Base-by-base conservation (phyloP, 345 rosid genomes). In the Dovyalis caffra region DNA sequence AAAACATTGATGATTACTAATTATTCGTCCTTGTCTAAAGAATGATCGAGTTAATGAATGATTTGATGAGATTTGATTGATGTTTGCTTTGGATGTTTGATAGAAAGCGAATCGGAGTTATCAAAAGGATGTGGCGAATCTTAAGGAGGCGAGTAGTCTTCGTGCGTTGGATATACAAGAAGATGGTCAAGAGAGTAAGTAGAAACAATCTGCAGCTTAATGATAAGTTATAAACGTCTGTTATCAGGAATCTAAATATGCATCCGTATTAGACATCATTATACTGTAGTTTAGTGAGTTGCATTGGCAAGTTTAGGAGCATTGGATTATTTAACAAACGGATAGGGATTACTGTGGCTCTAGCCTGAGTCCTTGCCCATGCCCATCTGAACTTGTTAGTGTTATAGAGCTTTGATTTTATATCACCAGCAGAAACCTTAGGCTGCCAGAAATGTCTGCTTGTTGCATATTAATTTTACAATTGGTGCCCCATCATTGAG, bases 21-120 rank as follows among this genome's bases (percentile, higher is more conserved):
- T 33, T 49, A n/a, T 51, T 70, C 29, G 51, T 32, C 66, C 57
- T 49, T 5, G 14, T 68, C 2, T 43, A 28, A 8, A n/a, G n/a
- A n/a, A n/a, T n/a, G n/a, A n/a, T n/a, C n/a, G n/a, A n/a, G n/a
- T 9, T 60, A 11, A n/a, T 26, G 64, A n/a, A n/a, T 60, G 29
- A 43, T 43, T 60, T 25, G 66, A 10, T 60, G 25, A 8, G 47
- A 10, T 15, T 1, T 6, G 31, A 21, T 49, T 69, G 5, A 31
- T 7, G 11, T 23, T 14, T 25, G 8, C 18, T 47, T 10, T 45
- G 6, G 16, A 10, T 29, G 29, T 26, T 8, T 37, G 18, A 0
- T 87, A 95, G 99, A 95, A 93, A 93, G 99, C 98, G 29, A 88
- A 90, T 72, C 90, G 87, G 58, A 89, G 96, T 86, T 95, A 95